Percentiles rank a stretch among this genome's conserved stretches.
Conservation (phyloP, 305 asterid genomes). For the Plantago rigida region DNA sequence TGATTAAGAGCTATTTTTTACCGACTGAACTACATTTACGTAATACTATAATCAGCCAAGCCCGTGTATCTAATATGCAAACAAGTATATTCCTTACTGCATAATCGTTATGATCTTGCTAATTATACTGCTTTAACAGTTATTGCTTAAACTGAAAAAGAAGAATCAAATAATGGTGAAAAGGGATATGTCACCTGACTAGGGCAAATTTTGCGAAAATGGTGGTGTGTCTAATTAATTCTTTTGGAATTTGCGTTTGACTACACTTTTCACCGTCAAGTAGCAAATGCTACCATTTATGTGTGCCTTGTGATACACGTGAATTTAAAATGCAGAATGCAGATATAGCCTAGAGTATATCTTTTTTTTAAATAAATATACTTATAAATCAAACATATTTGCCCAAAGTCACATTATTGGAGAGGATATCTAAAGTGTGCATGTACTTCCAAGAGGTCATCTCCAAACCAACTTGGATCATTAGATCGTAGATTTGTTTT, state of each 20-base stretch:
- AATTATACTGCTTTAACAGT: background rate
- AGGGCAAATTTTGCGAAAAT: background rate
- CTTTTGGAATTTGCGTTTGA: background rate
- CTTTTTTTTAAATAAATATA: too few relatives aligned
- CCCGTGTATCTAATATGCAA: background rate
- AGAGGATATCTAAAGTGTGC: too few relatives aligned
- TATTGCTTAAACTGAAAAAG: background rate
- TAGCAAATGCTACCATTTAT: background rate
- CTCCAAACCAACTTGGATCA: too few relatives aligned
- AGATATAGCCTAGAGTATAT: too few relatives aligned
- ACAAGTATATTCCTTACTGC: background rate
- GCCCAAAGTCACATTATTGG: too few relatives aligned
- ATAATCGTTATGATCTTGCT: background rate
- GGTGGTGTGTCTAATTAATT: background rate
- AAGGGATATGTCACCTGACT: conserved; percentile 1
- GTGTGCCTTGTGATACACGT: background rate
- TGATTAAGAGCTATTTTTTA: too few relatives aligned
- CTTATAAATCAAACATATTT: too few relatives aligned
- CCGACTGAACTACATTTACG: background rate
- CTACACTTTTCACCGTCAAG: background rate
- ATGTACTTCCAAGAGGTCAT: too few relatives aligned
- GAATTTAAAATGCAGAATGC: too few relatives aligned
- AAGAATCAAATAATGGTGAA: background rate
- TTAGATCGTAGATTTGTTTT: too few relatives aligned
- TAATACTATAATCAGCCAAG: background rate